Base-by-base conservation (phyloP, 176 grass and related monocot species). In the Aegilops sharonensis region DNA sequence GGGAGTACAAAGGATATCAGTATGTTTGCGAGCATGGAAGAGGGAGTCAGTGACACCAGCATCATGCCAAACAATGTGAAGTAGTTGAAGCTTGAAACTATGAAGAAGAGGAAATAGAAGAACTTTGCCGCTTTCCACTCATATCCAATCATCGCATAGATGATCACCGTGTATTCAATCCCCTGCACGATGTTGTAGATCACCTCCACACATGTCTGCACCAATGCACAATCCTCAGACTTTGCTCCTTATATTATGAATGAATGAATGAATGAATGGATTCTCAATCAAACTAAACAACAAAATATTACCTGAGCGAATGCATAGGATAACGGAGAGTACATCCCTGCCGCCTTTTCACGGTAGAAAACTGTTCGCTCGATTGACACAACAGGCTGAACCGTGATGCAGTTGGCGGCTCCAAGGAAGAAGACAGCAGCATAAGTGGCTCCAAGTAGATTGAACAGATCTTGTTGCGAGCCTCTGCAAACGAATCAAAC, bases 321-420 rank as follows among this genome's bases (percentile, higher is more conserved):
- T 64, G 95, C 95, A 52, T 95, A 98, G 61, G 95, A 81, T 70
- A 98, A 81, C 37, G 95, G 86, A 78, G 95, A 98, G 89, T 98
- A 98, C 95, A 95, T 95, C 67, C 95, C 95, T 1, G 95, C 95
- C 72, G 95, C 95, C 42, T 86, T 98, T 87, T 98, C 95, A 17
- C 93, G 93, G 65, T 98, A 98, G 80, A 92, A 95, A 62, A 98
- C 95, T 23, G 93, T 81, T 77, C 95, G 84, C 85, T 98, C 95
- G 10, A 98, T 80, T 4, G 82, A 81, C 64, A 95, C 91, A 20
- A 98, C 62, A 78, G 95, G 95, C 45, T 94, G 95, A 68, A 95
- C 90, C 23, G 88, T 86, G n/a, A 90, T 81, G 32, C 86, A 83
- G 75, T 95, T 95, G 43, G 89, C 50, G 13, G 89, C 85, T 11